These are phyloP conservation scores for Tubosaeta sp. DNA, from an alignment of 768 basidiomycete species.

Conservation along the genomic window DNA sequence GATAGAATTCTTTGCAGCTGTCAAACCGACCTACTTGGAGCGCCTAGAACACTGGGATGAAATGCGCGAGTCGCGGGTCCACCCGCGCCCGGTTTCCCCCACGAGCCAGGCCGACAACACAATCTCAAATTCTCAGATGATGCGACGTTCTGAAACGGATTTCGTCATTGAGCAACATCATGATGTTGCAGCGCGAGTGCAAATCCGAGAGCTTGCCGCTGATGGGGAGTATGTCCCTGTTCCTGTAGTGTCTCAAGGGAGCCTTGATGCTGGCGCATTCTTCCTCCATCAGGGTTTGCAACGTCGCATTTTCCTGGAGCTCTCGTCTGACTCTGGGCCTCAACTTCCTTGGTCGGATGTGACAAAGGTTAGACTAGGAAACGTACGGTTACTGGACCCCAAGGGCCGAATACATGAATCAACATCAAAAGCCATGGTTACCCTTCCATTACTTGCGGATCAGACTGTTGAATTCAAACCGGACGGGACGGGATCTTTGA, in stretches of 20 bases:
- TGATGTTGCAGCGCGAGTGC: conserved; percentile 85
- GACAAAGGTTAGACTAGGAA: conserved; percentile 71
- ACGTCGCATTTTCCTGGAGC: conserved; percentile 67
- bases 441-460: conserved; percentile 69
- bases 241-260: conserved; percentile 71
- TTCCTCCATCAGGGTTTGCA: conserved; percentile 92
- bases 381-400: conserved; percentile 79
- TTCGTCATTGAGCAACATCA: conserved; percentile 85
- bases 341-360: conserved; percentile 87
- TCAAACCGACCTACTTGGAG: conserved; percentile 79
- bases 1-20: conserved; percentile 86
- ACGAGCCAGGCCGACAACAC: conserved; percentile 32
- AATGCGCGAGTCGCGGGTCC: conserved; percentile 70
- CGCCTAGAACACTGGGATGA: conserved; percentile 94
- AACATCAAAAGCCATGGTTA: conserved; percentile 63
- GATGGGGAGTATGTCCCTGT: conserved; percentile 83
- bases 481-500: conserved; percentile 76
- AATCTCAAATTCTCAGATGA: conserved; percentile 51
- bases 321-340: conserved; percentile 85
- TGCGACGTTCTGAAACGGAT: conserved; percentile 92
- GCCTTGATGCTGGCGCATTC: conserved; percentile 81
- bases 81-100: conserved; percentile 33
- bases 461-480: conserved; percentile 71
- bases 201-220: conserved; percentile 81
- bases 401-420: conserved; percentile 82